Evolutionary conservation across 2,329 filamentous ascomycete species (phyloP), one percentile per base, ranked within the genome.

Genomic region (Colletotrichum chlorophyti): DNA sequence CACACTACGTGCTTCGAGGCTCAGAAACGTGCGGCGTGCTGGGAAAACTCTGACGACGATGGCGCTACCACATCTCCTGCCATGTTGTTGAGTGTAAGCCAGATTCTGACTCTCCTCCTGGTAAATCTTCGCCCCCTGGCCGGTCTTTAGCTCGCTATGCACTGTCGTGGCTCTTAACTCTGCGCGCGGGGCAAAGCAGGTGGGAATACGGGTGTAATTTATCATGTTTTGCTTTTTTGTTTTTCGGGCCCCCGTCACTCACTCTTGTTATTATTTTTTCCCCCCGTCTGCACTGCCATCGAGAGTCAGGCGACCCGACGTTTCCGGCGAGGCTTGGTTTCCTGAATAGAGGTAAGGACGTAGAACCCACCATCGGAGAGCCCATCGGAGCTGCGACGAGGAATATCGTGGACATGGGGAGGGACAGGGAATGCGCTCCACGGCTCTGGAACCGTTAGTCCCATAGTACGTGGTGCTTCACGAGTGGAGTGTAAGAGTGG

Each of bases 251-350:
- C n/a, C n/a, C n/a, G n/a, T n/a, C n/a, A n/a, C n/a, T n/a, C n/a
- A 21, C 21, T 21, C 6, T 48, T 32, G n/a, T 12, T 26, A 17
- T 19, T 12, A 24, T 47, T 47, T 17, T 12, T 10, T 5, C 23
- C 37, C 24, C n/a, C 11, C 15, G 24, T 45, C 37, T 43, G 47
- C 31, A 45, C 42, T 21, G 51, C 27, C 10, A 21, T 29, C 32
- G 37, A 45, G 31, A 38, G 37, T 27, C 9, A 3, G 2, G 12
- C 6, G 24, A 45, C 21, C 24, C 53, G 19, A 57, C 24, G 31
- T 31, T 51, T 42, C 38, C 46, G 46, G 53, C 38, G 53, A 51
- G 53, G 15, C 17, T 37, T 29, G n/a, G 26, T 29, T 9, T n/a
- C 17, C 31, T 35, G n/a, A 5, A 7, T 34, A 48, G 27, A 34